Base-by-base conservation (phyloP, 306 rosid species). In the Herpetospermum pedunculosum region DNA sequence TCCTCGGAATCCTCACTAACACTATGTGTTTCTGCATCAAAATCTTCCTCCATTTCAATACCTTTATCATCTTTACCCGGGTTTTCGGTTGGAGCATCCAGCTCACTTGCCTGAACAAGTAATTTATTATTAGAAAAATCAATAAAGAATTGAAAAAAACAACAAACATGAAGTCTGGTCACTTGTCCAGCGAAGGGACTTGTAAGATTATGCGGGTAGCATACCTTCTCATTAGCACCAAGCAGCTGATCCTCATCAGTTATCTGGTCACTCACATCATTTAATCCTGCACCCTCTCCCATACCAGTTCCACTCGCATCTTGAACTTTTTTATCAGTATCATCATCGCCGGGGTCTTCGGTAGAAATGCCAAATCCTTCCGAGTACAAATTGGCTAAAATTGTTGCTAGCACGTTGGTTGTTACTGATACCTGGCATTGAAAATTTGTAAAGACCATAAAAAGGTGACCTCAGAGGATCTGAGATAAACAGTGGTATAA, bases 211-310 rank as follows among this genome's bases (percentile, higher is more conserved):
- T 46, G 59, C 25, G 5, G 46, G 55, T 21, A 32, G 75, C 23
- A 77, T 78, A 94, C 98, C 97, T 88, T 90, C 41, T 88, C 92
- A 46, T 75, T 77, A 44, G 86, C 80, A 73, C 88, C 96, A 77
- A 85, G 87, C 75, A 93, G 79, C 85, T 94, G 98, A 84, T 91
- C 97, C 86, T 91, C 96, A 77, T 94, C 91, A 4, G 87, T 80
- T 53, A 94, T 91, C 86, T 89, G 94, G 70, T 94, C 96, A 75
- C 96, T 92, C 74, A 92, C 95, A 84, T 92, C 98, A 13, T 85
- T 88, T 79, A 74, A 19, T 73, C 98, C 98, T 2, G 76, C 83
- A 76, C 98, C 98, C 73, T 90, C 98, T 28, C 94, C 96, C 94
- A 92, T 88, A 57, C 96, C 98, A 6, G 91, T 92, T 72, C 96